These are phyloP conservation scores for Tarenaya hassleriana DNA, from an alignment of 345 rosid species.

Conservation along the genomic window DNA sequence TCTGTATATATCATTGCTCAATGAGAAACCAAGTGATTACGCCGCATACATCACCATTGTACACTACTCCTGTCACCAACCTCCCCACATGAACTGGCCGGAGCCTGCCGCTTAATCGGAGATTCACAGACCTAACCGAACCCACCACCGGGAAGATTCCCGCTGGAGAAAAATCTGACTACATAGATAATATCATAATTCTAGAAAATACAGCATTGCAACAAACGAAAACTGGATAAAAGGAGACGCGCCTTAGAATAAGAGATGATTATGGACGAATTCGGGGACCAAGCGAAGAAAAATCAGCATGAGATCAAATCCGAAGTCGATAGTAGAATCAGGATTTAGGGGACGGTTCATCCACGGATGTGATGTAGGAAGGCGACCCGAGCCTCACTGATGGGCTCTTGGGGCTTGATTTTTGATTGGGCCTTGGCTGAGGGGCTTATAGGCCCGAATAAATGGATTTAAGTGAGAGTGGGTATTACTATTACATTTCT, in stretches of 20 bases:
- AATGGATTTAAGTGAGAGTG: constrained; percentile 64
- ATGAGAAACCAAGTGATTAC: no score
- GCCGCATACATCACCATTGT: no score
- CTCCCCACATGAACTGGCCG: constrained; percentile 28
- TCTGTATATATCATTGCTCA: no score
- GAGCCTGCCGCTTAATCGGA: constrained; percentile 28
- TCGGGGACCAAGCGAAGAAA: constrained; percentile 19
- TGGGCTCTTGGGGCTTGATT: constrained; percentile 57
- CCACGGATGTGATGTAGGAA: constrained; percentile 20
- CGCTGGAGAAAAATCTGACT: constrained; percentile 2
- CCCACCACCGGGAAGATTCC: constrained; percentile 26
- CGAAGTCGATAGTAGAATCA: neutral
- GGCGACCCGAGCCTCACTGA: constrained; percentile 43
- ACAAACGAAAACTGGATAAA: constrained; percentile 6
- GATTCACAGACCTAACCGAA: constrained; percentile 32
- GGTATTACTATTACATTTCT: constrained; percentile 55
- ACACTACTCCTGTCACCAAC: constrained; percentile 33
- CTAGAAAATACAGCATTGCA: neutral
- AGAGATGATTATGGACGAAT: constrained; percentile 12
- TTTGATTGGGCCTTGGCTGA: constrained; percentile 54
- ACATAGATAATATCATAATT: no score
- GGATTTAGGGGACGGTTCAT: constrained; percentile 20
- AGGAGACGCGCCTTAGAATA: constrained; percentile 22
- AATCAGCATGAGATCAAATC: constrained; percentile 8
- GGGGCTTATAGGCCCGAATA: constrained; percentile 38